Evolutionary conservation across 345 rosid species (phyloP), one percentile per base, ranked within the genome.

Genomic region (Combretum micranthum): DNA sequence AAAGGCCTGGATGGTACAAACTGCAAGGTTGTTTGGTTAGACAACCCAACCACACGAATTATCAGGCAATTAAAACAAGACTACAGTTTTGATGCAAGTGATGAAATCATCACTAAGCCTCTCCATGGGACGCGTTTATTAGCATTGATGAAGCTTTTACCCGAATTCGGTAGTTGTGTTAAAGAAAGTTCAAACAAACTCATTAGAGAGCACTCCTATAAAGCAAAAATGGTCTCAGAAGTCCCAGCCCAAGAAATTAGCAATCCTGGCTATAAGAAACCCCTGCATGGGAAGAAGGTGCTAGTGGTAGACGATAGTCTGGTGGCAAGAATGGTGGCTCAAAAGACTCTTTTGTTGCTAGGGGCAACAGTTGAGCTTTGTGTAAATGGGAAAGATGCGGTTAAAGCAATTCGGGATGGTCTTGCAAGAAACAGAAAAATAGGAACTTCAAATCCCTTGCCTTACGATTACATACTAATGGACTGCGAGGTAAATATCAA

Each of bases 111-210:
- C 48, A 49, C 62, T 2, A 77, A 77, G 53, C 93, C 96, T 12
- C 81, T 91, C 52, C 96, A 92, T 17, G 98, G 98, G 39, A 71
- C 88, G 3, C 85, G 85, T 16, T 73, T 92, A 50, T 54, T 53
- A 51, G 50, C 22, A 26, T 78, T 74, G 18, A 56, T 84, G 42
- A 80, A 68, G 52, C 74, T 78, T 65, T 70, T 86, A 8, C 95
- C 95, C 0, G 95, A 86, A 65, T 83, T 80, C 20, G 77, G 82
- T 22, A 83, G 75, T 37, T 44, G 20, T 2, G 20, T 47, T 56
- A 71, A 56, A 13, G 72, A 59, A 58, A 59, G 44, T 7, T 43
- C 53, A 18, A 42, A 12, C 15, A 58, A 20, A 56, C 39, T 32
- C 39, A 32, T 32, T 32, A 32, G 39, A 32, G 39, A 4, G 10